A percentile compares a stretch with the other conserved stretches of the same genome.
phyloP scores from a whole-genome alignment of 2,329 filamentous ascomycete species.

The Falciphora oryzae region DNA sequence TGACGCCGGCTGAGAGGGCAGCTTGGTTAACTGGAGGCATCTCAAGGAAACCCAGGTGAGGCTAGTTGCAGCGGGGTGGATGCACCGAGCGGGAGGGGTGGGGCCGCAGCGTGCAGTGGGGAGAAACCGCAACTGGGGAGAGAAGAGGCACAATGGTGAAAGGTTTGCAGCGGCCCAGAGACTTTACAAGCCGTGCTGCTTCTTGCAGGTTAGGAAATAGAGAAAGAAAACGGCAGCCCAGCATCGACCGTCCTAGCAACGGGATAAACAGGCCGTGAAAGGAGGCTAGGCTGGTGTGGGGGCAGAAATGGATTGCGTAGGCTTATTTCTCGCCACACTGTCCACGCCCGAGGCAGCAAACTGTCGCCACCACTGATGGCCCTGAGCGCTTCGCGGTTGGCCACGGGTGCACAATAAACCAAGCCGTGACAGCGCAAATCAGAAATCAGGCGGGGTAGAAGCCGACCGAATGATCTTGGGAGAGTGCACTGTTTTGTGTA shows the following conservation, averaged over 20 bases:
- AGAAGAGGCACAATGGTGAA: conserved; percentile 1
- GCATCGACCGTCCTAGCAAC: background rate
- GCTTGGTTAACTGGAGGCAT: conserved; percentile 54
- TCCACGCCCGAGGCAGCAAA: conserved; percentile 1
- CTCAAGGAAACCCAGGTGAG: conserved; percentile 12
- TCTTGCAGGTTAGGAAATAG: background rate
- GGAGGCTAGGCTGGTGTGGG: background rate
- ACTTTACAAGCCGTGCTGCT: background rate
- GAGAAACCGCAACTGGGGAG: too few species aligned
- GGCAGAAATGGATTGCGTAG: conserved; percentile 8
- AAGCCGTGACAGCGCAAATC: conserved; percentile 9
- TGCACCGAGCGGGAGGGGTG: background rate
- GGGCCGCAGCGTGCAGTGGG: background rate
- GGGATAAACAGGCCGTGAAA: background rate
- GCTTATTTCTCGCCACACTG: conserved; percentile 3
- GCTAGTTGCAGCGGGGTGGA: background rate
- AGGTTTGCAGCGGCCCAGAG: background rate
- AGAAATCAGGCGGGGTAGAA: conserved; percentile 8
- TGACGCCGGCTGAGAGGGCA: conserved; percentile 50
- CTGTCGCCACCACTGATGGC: conserved; percentile 10
- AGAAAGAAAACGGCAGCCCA: background rate
- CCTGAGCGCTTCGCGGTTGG: background rate
- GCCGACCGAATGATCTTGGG: conserved; percentile 1
- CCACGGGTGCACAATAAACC: background rate
- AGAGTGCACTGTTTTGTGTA: background rate